Evolutionary conservation across 768 basidiomycete species (phyloP), one percentile per base, ranked within the genome.

Genomic region (Psilocybe subaeruginosa): DNA sequence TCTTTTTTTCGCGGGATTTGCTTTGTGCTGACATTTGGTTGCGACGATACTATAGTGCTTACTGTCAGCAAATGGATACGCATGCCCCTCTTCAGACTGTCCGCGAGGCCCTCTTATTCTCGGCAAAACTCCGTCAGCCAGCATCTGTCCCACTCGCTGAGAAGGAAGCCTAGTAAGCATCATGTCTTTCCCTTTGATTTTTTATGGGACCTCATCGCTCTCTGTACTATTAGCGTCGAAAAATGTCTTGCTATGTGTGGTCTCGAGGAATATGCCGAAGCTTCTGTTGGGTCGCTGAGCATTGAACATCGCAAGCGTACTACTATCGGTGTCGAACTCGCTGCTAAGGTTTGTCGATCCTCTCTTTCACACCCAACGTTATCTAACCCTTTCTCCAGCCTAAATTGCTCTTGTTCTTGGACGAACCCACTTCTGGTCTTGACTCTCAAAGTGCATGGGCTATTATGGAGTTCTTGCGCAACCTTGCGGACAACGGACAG

Each of bases 391-490:
- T 35, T 12, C 47, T n/a, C 9, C 57, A 87, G 86, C 93, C 93
- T 0, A 85, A 85, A 69, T 77, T 94, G 0, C 78, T 96, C 0
- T 80, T 95, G n/a, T 95, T 96, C 81, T 76, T 94, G 41, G 93
- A 95, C 69, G 93, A 95, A 70, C 94, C 94, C 0, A 95, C 94
- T 1, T 88, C 91, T 19, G 92, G 93, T 53, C 81, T 95, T n/a
- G 92, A 93, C 70, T 92, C 91, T 7, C 91, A 93, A 72, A 90
- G 87, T 49, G 92, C 93, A 2, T 92, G 91, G 91, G 86, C 86
- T 30, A 92, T 94, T 62, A 74, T 92, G 43, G 77, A 79, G 4
- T 92, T 95, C 79, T 76, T 95, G 43, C 79, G 87, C 4, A 83
- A 87, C 43, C 84, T 95, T 30, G 91, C 92, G 5, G 83, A 90